Conservation (phyloP, 441 rosid genomes). For the Gossypium aridum region DNA sequence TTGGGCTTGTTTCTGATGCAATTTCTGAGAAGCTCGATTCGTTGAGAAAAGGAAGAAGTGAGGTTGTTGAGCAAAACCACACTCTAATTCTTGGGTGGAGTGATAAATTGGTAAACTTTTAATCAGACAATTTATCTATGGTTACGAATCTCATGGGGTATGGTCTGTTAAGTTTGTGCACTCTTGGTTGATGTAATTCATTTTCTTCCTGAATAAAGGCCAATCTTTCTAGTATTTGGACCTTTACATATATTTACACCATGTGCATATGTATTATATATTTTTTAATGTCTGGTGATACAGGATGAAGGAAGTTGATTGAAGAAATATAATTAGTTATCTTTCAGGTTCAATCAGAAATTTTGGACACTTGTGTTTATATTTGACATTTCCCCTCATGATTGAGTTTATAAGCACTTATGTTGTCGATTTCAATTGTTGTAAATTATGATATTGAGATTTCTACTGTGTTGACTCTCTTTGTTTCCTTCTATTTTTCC, state of each 20-base stretch:
- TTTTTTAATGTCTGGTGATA: neutral
- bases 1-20: slow-evolving; percentile 77
- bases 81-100: slow-evolving; percentile 77
- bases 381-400: neutral
- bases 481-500: neutral
- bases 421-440: neutral
- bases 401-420: neutral
- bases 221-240: neutral
- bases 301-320: slow-evolving; percentile 9
- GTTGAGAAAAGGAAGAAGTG: slow-evolving; percentile 63
- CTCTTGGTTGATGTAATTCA: neutral
- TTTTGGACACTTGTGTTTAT: neutral
- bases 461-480: neutral
- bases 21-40: slow-evolving; percentile 77
- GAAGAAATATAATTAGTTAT: neutral
- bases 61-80: slow-evolving; percentile 66
- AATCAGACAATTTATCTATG: neutral
- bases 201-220: neutral
- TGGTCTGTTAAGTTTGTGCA: slow-evolving; percentile 4
- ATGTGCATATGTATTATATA: slow-evolving; percentile 6
- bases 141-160: neutral
- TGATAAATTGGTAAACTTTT: slow-evolving; percentile 62
- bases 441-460: neutral
- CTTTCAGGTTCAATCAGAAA: neutral
- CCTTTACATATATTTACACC: neutral